Conservation (phyloP, 1,284 basidiomycete genomes). For the Stereum hirsutum region DNA sequence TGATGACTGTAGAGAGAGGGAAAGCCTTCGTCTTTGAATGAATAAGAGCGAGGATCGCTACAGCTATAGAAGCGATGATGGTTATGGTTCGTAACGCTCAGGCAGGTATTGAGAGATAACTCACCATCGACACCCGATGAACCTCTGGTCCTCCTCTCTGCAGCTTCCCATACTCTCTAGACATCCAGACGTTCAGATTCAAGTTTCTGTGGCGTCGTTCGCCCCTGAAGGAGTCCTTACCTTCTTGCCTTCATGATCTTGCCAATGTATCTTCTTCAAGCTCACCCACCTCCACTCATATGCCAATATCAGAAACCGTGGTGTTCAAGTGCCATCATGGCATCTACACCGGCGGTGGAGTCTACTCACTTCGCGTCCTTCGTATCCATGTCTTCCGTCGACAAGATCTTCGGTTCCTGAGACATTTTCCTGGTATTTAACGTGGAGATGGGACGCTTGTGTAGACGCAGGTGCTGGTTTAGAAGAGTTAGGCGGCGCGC, state of each 20-base stretch:
- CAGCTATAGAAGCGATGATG: slow-evolving; percentile 38
- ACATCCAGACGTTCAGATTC: neutral
- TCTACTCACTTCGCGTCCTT: slow-evolving; percentile 50
- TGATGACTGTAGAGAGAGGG: slow-evolving; percentile 67
- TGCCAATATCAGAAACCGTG: slow-evolving; percentile 5
- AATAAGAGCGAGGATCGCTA: slow-evolving; percentile 77
- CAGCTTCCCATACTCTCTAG: slow-evolving; percentile 81
- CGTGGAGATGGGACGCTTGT: too few relatives aligned
- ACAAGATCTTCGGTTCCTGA: slow-evolving; percentile 21
- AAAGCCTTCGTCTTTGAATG: slow-evolving; percentile 62
- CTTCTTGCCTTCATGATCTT: slow-evolving; percentile 66
- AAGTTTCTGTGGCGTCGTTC: neutral
- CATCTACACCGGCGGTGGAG: neutral
- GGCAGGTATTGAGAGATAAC: slow-evolving; percentile 5
- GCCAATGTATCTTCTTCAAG: slow-evolving; percentile 65
- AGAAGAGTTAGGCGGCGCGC: too few relatives aligned
- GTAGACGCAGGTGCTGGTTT: too few relatives aligned
- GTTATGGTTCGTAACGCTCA: neutral
- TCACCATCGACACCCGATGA: slow-evolving; percentile 74
- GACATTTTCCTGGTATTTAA: too few relatives aligned
- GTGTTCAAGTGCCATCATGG: too few relatives aligned
- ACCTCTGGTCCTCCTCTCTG: slow-evolving; percentile 70
- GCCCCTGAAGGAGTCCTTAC: slow-evolving; percentile 25
- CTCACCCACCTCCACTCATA: slow-evolving; percentile 54
- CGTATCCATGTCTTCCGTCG: slow-evolving; percentile 36